phyloP scores from a whole-genome alignment of 2,329 filamentous ascomycete genomes.

The Trichoderma aggressivum region DNA sequence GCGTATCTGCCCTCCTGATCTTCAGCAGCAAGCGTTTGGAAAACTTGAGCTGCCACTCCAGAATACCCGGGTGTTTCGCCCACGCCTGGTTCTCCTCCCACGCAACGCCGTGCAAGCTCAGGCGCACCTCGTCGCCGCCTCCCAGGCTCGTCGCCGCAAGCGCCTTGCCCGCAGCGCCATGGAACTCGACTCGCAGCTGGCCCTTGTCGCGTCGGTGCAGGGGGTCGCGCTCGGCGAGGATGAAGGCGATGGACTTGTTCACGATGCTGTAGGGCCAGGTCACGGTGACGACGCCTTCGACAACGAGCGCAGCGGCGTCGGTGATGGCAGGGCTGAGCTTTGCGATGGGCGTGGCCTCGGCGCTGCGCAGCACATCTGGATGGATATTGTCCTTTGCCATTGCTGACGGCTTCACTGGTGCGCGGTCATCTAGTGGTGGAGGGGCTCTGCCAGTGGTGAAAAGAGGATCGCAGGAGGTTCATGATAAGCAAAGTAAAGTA shows the following conservation, averaged over 20 bases:
- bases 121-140: slow-evolving; percentile 71
- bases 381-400: slow-evolving; percentile 28
- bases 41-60: slow-evolving; percentile 60
- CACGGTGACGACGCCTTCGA: slow-evolving; percentile 75
- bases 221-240: slow-evolving; percentile 82
- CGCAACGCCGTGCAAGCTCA: slow-evolving; percentile 65
- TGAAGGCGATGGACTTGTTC: slow-evolving; percentile 68
- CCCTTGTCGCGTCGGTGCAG: slow-evolving; percentile 72
- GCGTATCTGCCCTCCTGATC: slow-evolving; percentile 41
- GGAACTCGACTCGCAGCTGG: slow-evolving; percentile 76
- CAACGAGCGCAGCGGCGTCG: slow-evolving; percentile 39
- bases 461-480: neutral
- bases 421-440: slow-evolving; percentile 14
- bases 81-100: slow-evolving; percentile 57
- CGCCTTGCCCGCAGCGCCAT: slow-evolving; percentile 65
- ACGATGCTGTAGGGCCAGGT: slow-evolving; percentile 89
- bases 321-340: slow-evolving; percentile 49
- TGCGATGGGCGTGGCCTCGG: slow-evolving; percentile 51
- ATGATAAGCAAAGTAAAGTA: neutral
- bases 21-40: slow-evolving; percentile 47
- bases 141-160: slow-evolving; percentile 65
- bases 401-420: slow-evolving; percentile 1
- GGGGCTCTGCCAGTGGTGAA: slow-evolving; percentile 6
- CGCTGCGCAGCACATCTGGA: slow-evolving; percentile 27
- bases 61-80: slow-evolving; percentile 46